A percentile compares a stretch with the other conserved stretches of the same genome.
Evolutionary conservation across 2,329 filamentous ascomycete species (phyloP).

Genomic region (Ceratocystis colombiana): DNA sequence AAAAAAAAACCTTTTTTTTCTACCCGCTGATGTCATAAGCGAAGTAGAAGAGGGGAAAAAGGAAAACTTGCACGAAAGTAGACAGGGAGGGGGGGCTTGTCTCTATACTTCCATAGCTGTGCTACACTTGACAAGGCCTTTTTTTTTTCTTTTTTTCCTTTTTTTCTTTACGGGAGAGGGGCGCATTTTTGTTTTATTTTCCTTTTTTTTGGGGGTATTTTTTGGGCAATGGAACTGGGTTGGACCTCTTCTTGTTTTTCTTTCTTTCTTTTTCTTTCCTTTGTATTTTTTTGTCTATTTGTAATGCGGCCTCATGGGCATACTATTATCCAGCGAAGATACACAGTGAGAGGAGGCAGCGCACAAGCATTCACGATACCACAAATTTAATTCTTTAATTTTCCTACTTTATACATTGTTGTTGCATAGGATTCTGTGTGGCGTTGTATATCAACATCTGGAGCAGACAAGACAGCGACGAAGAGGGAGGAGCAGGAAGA

Average conservation of each 20-base stretch:
- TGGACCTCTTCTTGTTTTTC: not conserved
- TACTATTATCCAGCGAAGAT: not conserved
- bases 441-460: not conserved
- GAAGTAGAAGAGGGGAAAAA: not conserved
- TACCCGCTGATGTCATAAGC: conserved; percentile 13
- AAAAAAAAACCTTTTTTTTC: not conserved
- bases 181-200: not conserved
- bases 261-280: conserved; percentile 13
- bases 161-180: not conserved
- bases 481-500: too few species aligned
- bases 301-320: not conserved
- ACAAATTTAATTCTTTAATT: not conserved
- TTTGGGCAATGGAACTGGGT: not conserved
- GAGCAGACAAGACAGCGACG: not conserved
- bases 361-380: conserved; percentile 7
- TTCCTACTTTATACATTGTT: not conserved
- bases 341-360: not conserved
- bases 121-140: too few species aligned
- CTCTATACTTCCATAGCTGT: not conserved
- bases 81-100: conserved; percentile 10
- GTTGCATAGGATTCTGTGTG: not conserved
- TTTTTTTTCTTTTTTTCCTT: not conserved
- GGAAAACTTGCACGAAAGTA: not conserved
- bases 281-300: not conserved
- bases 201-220: not conserved